Conservation (phyloP, 2,329 filamentous ascomycete species). For the Ampelomyces quisqualis region DNA sequence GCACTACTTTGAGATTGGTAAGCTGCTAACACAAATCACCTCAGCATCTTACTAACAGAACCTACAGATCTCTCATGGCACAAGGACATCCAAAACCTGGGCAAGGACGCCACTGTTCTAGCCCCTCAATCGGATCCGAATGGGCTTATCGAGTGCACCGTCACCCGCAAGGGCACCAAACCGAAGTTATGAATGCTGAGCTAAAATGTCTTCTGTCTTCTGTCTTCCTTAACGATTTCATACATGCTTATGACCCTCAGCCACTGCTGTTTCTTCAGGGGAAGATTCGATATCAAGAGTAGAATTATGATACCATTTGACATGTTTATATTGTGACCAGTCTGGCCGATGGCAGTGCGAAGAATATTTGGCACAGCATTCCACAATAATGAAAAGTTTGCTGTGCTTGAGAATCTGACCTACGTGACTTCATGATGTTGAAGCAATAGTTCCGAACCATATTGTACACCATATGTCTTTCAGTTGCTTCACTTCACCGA, state of each 20-base stretch:
- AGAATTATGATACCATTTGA: constrained; percentile 32
- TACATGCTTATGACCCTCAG: constrained; percentile 14
- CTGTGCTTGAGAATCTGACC: too few species aligned
- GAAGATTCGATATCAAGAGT: constrained; percentile 23
- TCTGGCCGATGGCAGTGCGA: too few species aligned
- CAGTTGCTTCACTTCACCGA: not conserved
- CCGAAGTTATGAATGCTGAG: constrained; percentile 45
- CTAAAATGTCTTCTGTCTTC: not conserved
- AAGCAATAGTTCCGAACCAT: too few species aligned
- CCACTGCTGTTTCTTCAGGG: constrained; percentile 3
- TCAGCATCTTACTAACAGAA: constrained; percentile 12
- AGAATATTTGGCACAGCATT: too few species aligned
- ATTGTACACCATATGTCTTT: not conserved
- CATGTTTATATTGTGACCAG: constrained; percentile 6
- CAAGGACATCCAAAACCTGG: constrained; percentile 91
- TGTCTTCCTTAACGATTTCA: constrained; percentile 12
- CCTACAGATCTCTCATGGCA: constrained; percentile 86
- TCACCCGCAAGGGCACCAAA: constrained; percentile 59
- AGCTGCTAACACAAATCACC: constrained; percentile 39
- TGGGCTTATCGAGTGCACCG: constrained; percentile 91
- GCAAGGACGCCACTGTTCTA: constrained; percentile 92
- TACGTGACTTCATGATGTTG: too few species aligned
- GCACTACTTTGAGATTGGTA: constrained; percentile 96
- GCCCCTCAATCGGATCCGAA: constrained; percentile 92
- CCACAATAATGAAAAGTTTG: too few species aligned